phyloP scores from a whole-genome alignment of 108 stramenopile species.

The Cyclotella distinguenda region DNA sequence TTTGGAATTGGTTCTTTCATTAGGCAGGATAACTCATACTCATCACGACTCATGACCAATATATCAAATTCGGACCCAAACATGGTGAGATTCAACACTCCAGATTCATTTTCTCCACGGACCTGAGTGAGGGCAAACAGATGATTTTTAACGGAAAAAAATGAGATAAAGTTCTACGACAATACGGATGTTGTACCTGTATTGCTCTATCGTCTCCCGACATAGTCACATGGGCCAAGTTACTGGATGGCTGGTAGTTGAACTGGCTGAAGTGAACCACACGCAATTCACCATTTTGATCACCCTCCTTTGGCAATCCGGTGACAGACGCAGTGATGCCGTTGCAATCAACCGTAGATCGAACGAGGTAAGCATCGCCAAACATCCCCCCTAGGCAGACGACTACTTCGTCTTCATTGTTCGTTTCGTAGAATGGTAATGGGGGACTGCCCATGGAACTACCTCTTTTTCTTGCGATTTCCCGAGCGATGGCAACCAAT shows the following conservation, averaged over 20 bases:
- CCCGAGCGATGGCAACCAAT: slow-evolving; percentile 59
- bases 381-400: slow-evolving; percentile 78
- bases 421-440: slow-evolving; percentile 7
- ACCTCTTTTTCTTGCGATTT: slow-evolving; percentile 44
- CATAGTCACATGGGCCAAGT: slow-evolving; percentile 51
- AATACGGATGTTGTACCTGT: slow-evolving; percentile 35
- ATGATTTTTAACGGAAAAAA: background rate
- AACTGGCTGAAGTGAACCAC: slow-evolving; percentile 26
- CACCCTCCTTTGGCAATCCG: slow-evolving; percentile 14
- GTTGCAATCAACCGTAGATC: slow-evolving; percentile 16
- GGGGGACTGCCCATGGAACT: slow-evolving; percentile 29
- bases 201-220: slow-evolving; percentile 53
- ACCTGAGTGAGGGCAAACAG: slow-evolving; percentile 31
- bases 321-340: slow-evolving; percentile 16
- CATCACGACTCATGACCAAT: slow-evolving; percentile 69
- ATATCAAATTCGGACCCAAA: slow-evolving; percentile 69
- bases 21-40: slow-evolving; percentile 73
- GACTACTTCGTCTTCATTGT: slow-evolving; percentile 42
- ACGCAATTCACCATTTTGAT: slow-evolving; percentile 16
- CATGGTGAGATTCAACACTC: slow-evolving; percentile 48
- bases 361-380: slow-evolving; percentile 61
- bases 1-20: slow-evolving; percentile 75
- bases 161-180: background rate
- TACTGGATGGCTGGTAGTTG: slow-evolving; percentile 45
- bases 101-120: slow-evolving; percentile 50